These are phyloP conservation scores for Phaeophleospora eucalypticola DNA, from an alignment of 2,329 filamentous ascomycete genomes.

Conservation along the genomic window DNA sequence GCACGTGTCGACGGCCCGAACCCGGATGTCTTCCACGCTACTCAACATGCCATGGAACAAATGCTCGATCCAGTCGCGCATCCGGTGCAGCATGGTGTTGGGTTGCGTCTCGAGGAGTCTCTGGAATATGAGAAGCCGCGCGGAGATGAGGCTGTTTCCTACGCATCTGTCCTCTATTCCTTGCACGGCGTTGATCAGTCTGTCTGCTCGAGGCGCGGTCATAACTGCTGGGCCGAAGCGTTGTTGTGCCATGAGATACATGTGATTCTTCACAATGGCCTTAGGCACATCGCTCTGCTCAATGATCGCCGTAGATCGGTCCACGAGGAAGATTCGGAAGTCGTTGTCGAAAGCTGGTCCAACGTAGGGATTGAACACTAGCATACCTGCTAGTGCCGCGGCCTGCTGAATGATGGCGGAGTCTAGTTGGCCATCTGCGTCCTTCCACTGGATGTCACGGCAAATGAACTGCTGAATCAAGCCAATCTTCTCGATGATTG, in stretches of 20 bases:
- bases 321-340: constrained; percentile 74
- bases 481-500: constrained; percentile 70
- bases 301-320: constrained; percentile 72
- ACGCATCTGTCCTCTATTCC: constrained; percentile 68
- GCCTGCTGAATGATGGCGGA: constrained; percentile 71
- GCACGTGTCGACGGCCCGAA: constrained; percentile 69
- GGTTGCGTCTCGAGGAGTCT: constrained; percentile 70
- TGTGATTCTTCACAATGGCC: constrained; percentile 69
- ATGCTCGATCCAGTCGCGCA: constrained; percentile 74
- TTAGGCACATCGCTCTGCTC: constrained; percentile 68
- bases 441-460: constrained; percentile 67
- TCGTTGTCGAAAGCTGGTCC: constrained; percentile 68
- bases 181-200: constrained; percentile 66
- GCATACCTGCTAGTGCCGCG: constrained; percentile 69
- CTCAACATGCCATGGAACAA: constrained; percentile 79
- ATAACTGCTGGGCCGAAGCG: constrained; percentile 72
- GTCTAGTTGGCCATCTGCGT: constrained; percentile 49
- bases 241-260: constrained; percentile 76
- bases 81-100: constrained; percentile 64
- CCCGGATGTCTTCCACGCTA: constrained; percentile 69
- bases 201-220: constrained; percentile 65
- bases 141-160: constrained; percentile 76
- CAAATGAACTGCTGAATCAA: constrained; percentile 77
- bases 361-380: constrained; percentile 67
- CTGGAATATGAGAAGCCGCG: constrained; percentile 73